A percentile compares a stretch with the other conserved stretches of the same genome.
These are phyloP conservation scores for Protea cynaroides DNA, from an alignment of 164 flowering plant species.

Conservation along the genomic window DNA sequence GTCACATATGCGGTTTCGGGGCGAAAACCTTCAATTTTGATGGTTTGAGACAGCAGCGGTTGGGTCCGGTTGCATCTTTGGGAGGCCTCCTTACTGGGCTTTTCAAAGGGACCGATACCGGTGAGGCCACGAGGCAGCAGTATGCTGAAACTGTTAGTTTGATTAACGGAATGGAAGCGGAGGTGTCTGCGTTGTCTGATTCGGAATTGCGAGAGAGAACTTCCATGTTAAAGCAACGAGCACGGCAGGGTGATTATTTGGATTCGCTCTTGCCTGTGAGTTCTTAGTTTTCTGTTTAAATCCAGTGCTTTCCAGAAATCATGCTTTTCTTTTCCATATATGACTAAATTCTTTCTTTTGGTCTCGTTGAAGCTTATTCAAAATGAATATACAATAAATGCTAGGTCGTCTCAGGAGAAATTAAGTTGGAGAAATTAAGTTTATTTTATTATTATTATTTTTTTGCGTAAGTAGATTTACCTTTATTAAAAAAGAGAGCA, in stretches of 20 bases:
- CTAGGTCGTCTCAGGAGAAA: too few relatives aligned
- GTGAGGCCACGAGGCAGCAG: constrained; percentile 72
- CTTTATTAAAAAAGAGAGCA: too few relatives aligned
- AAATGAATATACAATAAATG: too few relatives aligned
- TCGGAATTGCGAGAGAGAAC: constrained; percentile 67
- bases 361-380: background rate
- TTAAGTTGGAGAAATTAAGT: too few relatives aligned
- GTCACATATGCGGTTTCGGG: constrained; percentile 4
- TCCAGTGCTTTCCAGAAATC: background rate
- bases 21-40: constrained; percentile 14
- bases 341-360: background rate
- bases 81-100: constrained; percentile 74
- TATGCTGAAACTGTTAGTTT: constrained; percentile 44
- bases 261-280: constrained; percentile 86
- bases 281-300: background rate
- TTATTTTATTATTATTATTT: too few relatives aligned
- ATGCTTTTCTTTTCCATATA: background rate
- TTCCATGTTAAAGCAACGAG: constrained; percentile 48
- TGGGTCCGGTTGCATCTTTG: constrained; percentile 25
- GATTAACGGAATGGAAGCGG: constrained; percentile 56
- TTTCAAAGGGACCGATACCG: constrained; percentile 75
- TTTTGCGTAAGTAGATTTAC: too few relatives aligned
- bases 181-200: constrained; percentile 56
- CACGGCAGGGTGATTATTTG: constrained; percentile 57
- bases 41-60: constrained; percentile 10